phyloP scores from a whole-genome alignment of 2,329 filamentous ascomycete species.

The Ophiostoma australiae region DNA sequence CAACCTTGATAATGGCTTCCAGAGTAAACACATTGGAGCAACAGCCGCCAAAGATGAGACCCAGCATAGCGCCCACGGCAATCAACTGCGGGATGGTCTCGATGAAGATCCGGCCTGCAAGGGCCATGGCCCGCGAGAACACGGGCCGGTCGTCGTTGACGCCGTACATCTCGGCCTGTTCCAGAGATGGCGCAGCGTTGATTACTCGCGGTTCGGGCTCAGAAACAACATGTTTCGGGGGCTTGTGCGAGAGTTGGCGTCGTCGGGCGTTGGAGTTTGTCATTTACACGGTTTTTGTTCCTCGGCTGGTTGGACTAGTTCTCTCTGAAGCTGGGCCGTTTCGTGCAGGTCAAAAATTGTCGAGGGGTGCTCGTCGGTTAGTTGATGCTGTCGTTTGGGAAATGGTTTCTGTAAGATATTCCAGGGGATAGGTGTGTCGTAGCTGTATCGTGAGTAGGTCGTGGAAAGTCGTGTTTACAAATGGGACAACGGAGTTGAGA shows the following conservation, averaged over 20 bases:
- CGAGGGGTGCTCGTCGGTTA: neutral
- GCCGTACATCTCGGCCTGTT: conserved; percentile 52
- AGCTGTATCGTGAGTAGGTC: neutral
- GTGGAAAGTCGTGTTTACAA: neutral
- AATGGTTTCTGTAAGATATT: neutral
- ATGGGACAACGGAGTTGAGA: neutral
- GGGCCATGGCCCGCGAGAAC: conserved; percentile 47
- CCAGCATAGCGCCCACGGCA: conserved; percentile 63
- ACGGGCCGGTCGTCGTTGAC: conserved; percentile 50
- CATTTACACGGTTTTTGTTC: conserved; percentile 36
- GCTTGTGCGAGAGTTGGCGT: conserved; percentile 44
- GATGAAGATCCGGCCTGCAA: conserved; percentile 50
- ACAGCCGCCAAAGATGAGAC: conserved; percentile 81
- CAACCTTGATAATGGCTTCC: conserved; percentile 90
- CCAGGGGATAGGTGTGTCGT: neutral
- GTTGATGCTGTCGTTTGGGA: neutral
- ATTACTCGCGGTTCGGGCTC: conserved; percentile 46
- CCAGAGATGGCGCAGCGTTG: conserved; percentile 49
- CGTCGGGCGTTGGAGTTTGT: conserved; percentile 41
- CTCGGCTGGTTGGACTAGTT: neutral
- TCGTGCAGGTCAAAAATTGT: neutral
- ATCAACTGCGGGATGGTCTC: conserved; percentile 60
- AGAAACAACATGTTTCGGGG: conserved; percentile 38
- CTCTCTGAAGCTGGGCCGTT: neutral
- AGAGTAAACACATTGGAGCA: conserved; percentile 78